Conservation (phyloP, 2,329 filamentous ascomycete genomes). For the Alternaria brassicae region DNA sequence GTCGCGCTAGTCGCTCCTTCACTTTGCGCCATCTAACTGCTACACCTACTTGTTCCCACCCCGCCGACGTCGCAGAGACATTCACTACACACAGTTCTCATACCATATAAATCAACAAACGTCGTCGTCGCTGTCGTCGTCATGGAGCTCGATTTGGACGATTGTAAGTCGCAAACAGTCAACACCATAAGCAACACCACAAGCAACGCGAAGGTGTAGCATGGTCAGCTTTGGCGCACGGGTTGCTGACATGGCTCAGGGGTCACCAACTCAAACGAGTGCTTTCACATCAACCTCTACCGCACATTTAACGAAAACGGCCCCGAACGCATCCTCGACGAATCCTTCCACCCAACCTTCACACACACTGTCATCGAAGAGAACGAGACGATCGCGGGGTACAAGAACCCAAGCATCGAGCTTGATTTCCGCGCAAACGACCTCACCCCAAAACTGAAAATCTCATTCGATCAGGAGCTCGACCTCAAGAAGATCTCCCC, state of each 20-base stretch:
- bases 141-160: constrained; percentile 40
- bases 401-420: constrained; percentile 79
- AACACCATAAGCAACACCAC: not conserved
- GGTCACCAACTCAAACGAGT: constrained; percentile 48
- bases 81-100: not conserved
- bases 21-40: constrained; percentile 12
- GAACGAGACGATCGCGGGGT: constrained; percentile 90
- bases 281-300: constrained; percentile 49
- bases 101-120: not conserved
- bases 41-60: constrained; percentile 2
- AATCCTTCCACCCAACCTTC: constrained; percentile 81
- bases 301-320: constrained; percentile 33
- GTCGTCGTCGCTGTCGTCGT: constrained; percentile 18
- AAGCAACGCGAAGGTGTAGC: not conserved
- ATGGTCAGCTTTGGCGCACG: not conserved
- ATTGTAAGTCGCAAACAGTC: constrained; percentile 35
- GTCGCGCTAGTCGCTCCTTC: constrained; percentile 28
- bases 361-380: constrained; percentile 94
- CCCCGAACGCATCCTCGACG: constrained; percentile 55
- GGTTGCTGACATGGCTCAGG: constrained; percentile 25
- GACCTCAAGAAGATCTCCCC: constrained; percentile 70
- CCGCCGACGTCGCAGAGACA: not conserved
- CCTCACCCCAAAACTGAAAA: constrained; percentile 76
- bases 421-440: constrained; percentile 75
- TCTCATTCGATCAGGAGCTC: constrained; percentile 75